Base-by-base conservation (phyloP, 371 early-diverging fungal species). In the Mortierella sp. region DNA sequence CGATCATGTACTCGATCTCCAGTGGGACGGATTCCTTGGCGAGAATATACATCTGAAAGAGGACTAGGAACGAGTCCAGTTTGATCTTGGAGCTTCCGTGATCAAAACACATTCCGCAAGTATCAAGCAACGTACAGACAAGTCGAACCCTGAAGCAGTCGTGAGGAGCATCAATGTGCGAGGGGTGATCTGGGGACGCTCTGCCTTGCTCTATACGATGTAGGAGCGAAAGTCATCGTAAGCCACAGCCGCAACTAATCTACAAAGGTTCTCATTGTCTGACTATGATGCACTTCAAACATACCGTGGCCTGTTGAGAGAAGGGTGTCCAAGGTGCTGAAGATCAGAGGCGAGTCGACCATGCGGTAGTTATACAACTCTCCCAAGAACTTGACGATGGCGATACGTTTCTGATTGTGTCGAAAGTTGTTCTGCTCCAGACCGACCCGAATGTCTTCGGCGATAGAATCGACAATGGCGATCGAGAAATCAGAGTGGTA, bases 111-210 rank as follows among this genome's bases (percentile, higher is more conserved):
- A 92, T 90, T 16, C 98, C 97, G 78, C 99, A 98, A 0, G 97
- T 94, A 70, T 96, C 96, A 10, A 99, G 91, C 29, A 99, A 79
- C 0, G 96, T 94, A 89, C 97, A 97, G 72, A 93, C 92, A 8
- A 99, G 90, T 32, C 98, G 94, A 32, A 98, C 93, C 46, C 99
- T 95, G 93, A 99, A 99, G 84, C 95, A 98, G 87, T 99, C 99
- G 81, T 93, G 88, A 14, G 97, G 94, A 5, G 94, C 90, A 81
- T 99, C 99, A 18, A 96, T 87, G 5, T 93, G 90, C 75, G 93
- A 93, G 32, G 89, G 89, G 7, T 92, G 89, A 21, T 92, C 94
- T 55, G 91, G 93, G 7, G 91, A 88, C 35, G 97, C 95, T 43
- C 97, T 84, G 24, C 97, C 97, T 74, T 92, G 92, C 18, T 95